phyloP scores from a whole-genome alignment of 176 grass and related monocot species.

The Phragmites australis region DNA sequence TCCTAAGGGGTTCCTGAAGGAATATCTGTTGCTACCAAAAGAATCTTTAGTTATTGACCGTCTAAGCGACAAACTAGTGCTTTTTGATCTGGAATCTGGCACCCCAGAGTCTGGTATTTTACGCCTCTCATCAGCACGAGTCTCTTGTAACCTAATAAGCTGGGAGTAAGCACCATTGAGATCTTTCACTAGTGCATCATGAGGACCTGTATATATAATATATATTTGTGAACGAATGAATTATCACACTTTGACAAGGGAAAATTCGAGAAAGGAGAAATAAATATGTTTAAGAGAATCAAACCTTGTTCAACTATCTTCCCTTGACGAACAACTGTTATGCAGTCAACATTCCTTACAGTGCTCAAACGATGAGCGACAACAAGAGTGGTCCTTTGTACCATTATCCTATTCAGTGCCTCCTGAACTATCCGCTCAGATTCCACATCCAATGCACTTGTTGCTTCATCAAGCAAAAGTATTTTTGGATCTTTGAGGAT shows the following conservation, averaged over 20 bases:
- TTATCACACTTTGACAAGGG: not conserved
- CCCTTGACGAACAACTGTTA: slow-evolving; percentile 66
- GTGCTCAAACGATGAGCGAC: slow-evolving; percentile 87
- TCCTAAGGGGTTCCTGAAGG: slow-evolving; percentile 41
- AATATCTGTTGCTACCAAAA: slow-evolving; percentile 45
- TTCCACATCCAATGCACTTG: slow-evolving; percentile 85
- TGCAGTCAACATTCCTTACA: slow-evolving; percentile 72
- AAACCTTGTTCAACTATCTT: slow-evolving; percentile 85
- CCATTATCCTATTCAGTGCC: slow-evolving; percentile 72
- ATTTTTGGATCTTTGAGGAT: slow-evolving; percentile 86
- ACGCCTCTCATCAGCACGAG: slow-evolving; percentile 27
- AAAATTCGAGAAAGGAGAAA: slow-evolving; percentile 22
- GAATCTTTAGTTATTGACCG: slow-evolving; percentile 49
- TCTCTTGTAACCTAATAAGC: slow-evolving; percentile 68
- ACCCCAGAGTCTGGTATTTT: slow-evolving; percentile 22
- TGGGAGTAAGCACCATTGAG: slow-evolving; percentile 69
- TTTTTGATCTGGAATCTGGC: slow-evolving; percentile 38
- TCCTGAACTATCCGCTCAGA: slow-evolving; percentile 87
- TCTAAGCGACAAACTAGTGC: slow-evolving; percentile 36
- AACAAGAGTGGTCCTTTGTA: slow-evolving; percentile 66
- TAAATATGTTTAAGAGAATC: slow-evolving; percentile 9
- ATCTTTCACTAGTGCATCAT: slow-evolving; percentile 72
- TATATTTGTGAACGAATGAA: slow-evolving; percentile 15
- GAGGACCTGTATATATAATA: slow-evolving; percentile 49
- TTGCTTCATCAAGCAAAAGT: slow-evolving; percentile 88